Base-by-base conservation (phyloP, 1,284 basidiomycete species). In the Ganoderma multipileum region DNA sequence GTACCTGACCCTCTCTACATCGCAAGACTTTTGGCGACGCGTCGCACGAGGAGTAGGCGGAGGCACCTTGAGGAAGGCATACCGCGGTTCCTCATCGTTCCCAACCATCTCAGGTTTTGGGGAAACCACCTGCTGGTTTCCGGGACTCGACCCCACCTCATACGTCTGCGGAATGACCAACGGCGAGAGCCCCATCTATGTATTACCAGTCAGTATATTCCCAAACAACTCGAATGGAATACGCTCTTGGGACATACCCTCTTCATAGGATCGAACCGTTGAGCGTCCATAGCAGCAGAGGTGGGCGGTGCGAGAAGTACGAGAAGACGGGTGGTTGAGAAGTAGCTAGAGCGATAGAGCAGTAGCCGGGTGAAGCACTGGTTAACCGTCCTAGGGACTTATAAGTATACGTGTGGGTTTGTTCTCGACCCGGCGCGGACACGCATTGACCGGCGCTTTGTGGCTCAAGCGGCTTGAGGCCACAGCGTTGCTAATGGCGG, bases 1-100 rank as follows among this genome's bases (percentile, higher is more conserved):
- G 8, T 65, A 65, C 36, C 68, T 63, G 7, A 58, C 63, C n/a
- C 68, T 67, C 58, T 70, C 65, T 6, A 63, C 63, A 8, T 72
- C 69, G 28, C 55, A 57, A 20, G 67, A 63, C 30, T 55, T 63
- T 33, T 59, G 38, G 28, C 58, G 44, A 42, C 64, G 60, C 33
- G 33, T 33, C 18, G 36, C 28, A 28, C 52, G 61, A 2, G 71
- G 66, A 1, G 67, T 67, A 2, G 65, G 61, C 0, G 71, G 68
- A 0, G 71, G 69, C 7, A 67, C 58, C 9, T 9, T n/a, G n/a
- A 41, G 38, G 7, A 64, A 61, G 9, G 55, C 55, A n/a, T 30
- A 58, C 28, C 28, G 47, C 41, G 50, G 66, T 30, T 52, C 63
- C 28, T 68, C 71, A 1, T 66, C 44, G 9, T 65, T 61, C 14